phyloP scores from a whole-genome alignment of 805 yeast genomes.

The Tetrapisispora taiwanensis region DNA sequence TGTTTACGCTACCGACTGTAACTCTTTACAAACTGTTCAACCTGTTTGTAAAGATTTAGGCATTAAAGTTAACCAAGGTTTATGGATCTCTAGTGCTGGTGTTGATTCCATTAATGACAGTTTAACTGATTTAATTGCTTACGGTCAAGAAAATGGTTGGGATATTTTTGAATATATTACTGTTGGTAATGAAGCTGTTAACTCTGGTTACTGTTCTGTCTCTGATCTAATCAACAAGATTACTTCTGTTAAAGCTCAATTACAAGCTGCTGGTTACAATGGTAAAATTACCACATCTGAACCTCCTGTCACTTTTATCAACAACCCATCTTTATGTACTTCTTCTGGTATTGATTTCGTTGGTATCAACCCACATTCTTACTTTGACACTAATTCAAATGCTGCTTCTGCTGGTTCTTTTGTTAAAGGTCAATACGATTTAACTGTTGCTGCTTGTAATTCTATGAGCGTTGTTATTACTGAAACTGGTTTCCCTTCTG shows the following conservation, averaged over 20 bases:
- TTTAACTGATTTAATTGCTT: slow-evolving; percentile 43
- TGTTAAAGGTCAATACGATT: slow-evolving; percentile 48
- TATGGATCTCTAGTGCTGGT: slow-evolving; percentile 65
- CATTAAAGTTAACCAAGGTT: slow-evolving; percentile 71
- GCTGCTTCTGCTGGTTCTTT: slow-evolving; percentile 68
- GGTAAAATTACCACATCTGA: slow-evolving; percentile 80
- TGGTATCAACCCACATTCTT: slow-evolving; percentile 81
- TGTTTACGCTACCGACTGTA: slow-evolving; percentile 83
- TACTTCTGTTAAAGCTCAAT: slow-evolving; percentile 45
- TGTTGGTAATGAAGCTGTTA: slow-evolving; percentile 82
- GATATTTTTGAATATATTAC: slow-evolving; percentile 65
- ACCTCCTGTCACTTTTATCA: slow-evolving; percentile 67
- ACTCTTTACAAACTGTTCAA: slow-evolving; percentile 51
- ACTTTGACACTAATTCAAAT: slow-evolving; percentile 53
- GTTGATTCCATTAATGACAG: slow-evolving; percentile 57
- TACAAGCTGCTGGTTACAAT: slow-evolving; percentile 60
- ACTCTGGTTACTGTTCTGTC: slow-evolving; percentile 49
- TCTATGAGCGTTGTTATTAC: slow-evolving; percentile 50
- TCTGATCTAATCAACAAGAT: slow-evolving; percentile 57
- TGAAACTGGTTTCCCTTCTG: slow-evolving; percentile 85
- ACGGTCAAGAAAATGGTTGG: slow-evolving; percentile 52
- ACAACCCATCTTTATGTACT: slow-evolving; percentile 59
- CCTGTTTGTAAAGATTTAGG: slow-evolving; percentile 54
- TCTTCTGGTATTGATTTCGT: slow-evolving; percentile 65
- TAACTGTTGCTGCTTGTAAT: slow-evolving; percentile 47